A percentile compares a stretch with the other conserved stretches of the same genome.
Conservation (phyloP, 75 land plant species). For the Pinus taeda region DNA sequence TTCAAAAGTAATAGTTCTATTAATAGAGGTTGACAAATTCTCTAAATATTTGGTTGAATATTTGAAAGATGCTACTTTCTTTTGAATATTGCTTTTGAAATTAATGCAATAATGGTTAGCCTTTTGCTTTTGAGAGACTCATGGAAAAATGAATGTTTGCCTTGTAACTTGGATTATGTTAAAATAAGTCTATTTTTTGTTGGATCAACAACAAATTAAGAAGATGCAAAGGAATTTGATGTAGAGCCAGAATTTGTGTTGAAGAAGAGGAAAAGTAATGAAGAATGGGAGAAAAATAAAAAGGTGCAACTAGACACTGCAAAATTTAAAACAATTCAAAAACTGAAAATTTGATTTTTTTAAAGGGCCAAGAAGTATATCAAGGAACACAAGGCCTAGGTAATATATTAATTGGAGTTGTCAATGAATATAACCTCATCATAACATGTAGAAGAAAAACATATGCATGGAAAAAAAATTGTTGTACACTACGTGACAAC, state of each 20-base stretch:
- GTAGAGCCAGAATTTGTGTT: constrained; percentile 56
- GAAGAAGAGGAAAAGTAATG: constrained; percentile 69
- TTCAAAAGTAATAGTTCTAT: too few relatives aligned
- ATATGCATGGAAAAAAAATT: neutral
- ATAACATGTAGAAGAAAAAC: neutral
- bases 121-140: too few relatives aligned
- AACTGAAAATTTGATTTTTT: too few relatives aligned
- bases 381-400: constrained; percentile 49
- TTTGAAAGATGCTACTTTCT: too few relatives aligned
- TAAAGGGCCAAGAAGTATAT: constrained; percentile 63
- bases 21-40: too few relatives aligned
- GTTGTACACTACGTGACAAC: too few relatives aligned
- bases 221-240: constrained; percentile 23
- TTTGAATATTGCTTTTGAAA: too few relatives aligned
- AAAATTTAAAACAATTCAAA: constrained; percentile 22
- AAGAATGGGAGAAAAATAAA: constrained; percentile 56
- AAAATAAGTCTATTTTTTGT: too few relatives aligned
- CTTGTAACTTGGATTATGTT: too few relatives aligned
- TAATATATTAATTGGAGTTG: constrained; percentile 6
- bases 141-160: too few relatives aligned
- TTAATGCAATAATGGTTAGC: too few relatives aligned
- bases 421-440: neutral
- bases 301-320: constrained; percentile 29
- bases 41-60: too few relatives aligned
- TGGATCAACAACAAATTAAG: constrained; percentile 26